Percentiles rank a stretch among this genome's conserved stretches.
These are phyloP conservation scores for Calonectria ilicicola DNA, from an alignment of 2,329 filamentous ascomycete genomes.

Conservation along the genomic window DNA sequence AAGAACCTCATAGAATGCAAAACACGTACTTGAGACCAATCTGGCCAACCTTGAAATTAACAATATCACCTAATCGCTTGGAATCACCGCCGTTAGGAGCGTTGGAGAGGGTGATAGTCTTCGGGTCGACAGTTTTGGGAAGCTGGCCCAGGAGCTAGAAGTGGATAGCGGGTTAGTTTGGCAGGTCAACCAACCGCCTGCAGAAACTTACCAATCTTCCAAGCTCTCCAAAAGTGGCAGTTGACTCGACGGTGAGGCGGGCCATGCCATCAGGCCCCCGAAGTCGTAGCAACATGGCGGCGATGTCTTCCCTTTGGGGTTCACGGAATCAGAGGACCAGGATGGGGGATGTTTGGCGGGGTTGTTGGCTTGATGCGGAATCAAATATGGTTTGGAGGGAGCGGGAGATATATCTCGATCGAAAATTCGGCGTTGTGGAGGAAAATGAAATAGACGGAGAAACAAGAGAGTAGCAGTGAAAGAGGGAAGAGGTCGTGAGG, in stretches of 20 bases:
- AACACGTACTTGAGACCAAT: slow-evolving; percentile 68
- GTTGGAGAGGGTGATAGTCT: slow-evolving; percentile 72
- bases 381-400: neutral
- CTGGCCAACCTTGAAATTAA: slow-evolving; percentile 65
- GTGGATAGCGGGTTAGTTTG: slow-evolving; percentile 28
- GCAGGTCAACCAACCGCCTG: neutral
- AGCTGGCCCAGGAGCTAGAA: slow-evolving; percentile 68
- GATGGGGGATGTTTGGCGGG: slow-evolving; percentile 16
- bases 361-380: slow-evolving; percentile 1
- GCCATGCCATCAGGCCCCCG: slow-evolving; percentile 94
- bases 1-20: neutral
- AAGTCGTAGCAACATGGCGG: slow-evolving; percentile 83
- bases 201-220: slow-evolving; percentile 59
- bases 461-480: neutral
- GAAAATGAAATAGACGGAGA: neutral
- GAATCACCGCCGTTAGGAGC: slow-evolving; percentile 68
- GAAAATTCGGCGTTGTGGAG: neutral
- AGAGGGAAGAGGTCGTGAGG: neutral
- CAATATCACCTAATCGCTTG: slow-evolving; percentile 70
- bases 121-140: slow-evolving; percentile 71
- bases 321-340: neutral
- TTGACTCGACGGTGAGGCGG: slow-evolving; percentile 81
- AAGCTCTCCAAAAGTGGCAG: slow-evolving; percentile 77
- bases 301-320: slow-evolving; percentile 13
- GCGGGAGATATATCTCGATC: neutral